phyloP scores from a whole-genome alignment of 139 green algal species.

The Dunaliella primolecta region DNA sequence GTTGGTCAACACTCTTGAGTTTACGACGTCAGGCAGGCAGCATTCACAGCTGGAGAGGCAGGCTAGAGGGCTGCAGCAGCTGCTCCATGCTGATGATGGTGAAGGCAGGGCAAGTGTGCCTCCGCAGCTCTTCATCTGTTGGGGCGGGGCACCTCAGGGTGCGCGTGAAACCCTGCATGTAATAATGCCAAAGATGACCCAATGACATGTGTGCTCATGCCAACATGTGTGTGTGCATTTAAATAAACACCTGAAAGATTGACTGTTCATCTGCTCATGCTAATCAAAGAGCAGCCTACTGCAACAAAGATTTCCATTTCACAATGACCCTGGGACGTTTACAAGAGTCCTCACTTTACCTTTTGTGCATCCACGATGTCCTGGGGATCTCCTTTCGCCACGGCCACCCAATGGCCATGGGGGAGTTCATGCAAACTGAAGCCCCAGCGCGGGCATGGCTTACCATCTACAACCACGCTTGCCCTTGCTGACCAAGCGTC shows the following conservation, averaged over 20 bases:
- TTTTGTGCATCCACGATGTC: not conserved
- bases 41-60: too few relatives aligned
- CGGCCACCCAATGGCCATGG: not conserved
- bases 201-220: too few relatives aligned
- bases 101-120: not conserved
- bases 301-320: too few relatives aligned
- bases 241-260: too few relatives aligned
- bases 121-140: not conserved
- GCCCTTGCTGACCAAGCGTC: not conserved
- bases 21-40: too few relatives aligned
- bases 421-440: not conserved
- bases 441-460: slow-evolving; percentile 4
- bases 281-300: too few relatives aligned
- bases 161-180: not conserved
- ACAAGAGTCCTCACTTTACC: too few relatives aligned
- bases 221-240: too few relatives aligned
- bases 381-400: not conserved
- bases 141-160: not conserved
- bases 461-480: slow-evolving; percentile 4
- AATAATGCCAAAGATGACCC: too few relatives aligned
- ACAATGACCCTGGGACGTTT: too few relatives aligned
- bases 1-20: too few relatives aligned
- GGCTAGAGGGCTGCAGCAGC: not conserved
- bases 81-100: not conserved
- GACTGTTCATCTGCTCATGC: too few relatives aligned